Conservation (phyloP, 805 yeast genomes). For the Saccharomycopsis sp. region DNA sequence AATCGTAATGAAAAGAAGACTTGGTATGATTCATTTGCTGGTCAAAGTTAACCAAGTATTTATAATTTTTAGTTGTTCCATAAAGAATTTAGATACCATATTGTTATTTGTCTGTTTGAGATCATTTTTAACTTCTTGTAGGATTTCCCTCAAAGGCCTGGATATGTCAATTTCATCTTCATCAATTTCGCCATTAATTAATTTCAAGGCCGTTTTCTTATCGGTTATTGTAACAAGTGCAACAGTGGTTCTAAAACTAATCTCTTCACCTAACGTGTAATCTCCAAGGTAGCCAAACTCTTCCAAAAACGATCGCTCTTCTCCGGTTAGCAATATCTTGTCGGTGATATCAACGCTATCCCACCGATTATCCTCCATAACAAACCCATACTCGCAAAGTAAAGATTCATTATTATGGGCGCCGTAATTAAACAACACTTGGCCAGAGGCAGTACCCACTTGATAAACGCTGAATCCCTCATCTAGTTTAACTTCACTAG, state of each 20-base stretch:
- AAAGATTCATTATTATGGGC: conserved; percentile 81
- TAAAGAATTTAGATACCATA: neutral
- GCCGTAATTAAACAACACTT: conserved; percentile 45
- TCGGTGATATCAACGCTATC: conserved; percentile 59
- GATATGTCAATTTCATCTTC: conserved; percentile 35
- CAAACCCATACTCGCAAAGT: conserved; percentile 83
- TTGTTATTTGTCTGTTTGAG: conserved; percentile 7
- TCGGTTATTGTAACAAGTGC: conserved; percentile 38
- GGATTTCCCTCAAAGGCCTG: conserved; percentile 25
- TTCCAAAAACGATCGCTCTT: conserved; percentile 46
- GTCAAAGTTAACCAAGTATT: neutral
- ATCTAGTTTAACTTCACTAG: conserved; percentile 29
- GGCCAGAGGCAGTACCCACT: neutral
- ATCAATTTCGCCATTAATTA: conserved; percentile 38
- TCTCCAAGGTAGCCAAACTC: conserved; percentile 59
- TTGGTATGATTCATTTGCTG: conserved; percentile 15
- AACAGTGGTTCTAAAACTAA: conserved; percentile 69
- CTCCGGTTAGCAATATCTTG: conserved; percentile 36
- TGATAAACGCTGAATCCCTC: conserved; percentile 50
- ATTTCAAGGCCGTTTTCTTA: conserved; percentile 14
- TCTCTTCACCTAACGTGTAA: conserved; percentile 53
- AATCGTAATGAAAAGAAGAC: conserved; percentile 12
- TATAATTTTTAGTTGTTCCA: neutral
- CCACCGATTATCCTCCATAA: conserved; percentile 50
- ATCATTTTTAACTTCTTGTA: conserved; percentile 23